Base-by-base conservation (phyloP, 805 yeast genomes). In the Saccharomycopsis vini region DNA sequence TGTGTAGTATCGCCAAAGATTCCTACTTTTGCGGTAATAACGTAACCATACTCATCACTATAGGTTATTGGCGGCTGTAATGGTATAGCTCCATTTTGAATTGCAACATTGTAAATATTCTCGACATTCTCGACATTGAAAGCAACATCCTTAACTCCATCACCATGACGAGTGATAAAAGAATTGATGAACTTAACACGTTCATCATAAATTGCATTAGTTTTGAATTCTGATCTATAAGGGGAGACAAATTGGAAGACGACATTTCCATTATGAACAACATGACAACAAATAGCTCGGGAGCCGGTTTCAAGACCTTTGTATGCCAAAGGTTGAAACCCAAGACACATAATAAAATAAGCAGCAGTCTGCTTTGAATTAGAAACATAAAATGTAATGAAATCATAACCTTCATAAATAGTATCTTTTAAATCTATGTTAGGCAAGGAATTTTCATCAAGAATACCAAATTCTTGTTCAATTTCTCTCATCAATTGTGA, bases 81-180 rank as follows among this genome's bases (percentile, higher is more conserved):
- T 0, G 66, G 48, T 24, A 54, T 54, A 1, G 81, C 89, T 1
- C 89, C 89, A 15, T 63, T 63, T 2, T 50, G 37, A 2, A 74
- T 51, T 0, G 90, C 84, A 31, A 61, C 60, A 1, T 57, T 49
- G 49, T 58, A 79, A 2, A 72, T 66, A 1, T 50, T 50, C 3
- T 63, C 68, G 10, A 75, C 75, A 52, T 79, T 64, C 3, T 60
- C 63, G 0, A 83, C 90, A n/a, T 56, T 56, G 52, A 85, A 80
- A 0, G 86, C 73, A 9, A 86, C 75, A 55, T 86, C 92, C 57
- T 75, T 75, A n/a, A 85, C 85, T 4, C 86, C 83, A 56, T 83
- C 89, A 1, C 94, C 90, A 58, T 86, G 95, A 4, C 53, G 57
- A 4, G 57, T 53, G 5, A 78, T 60, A 51, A 73, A 78, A 10